Evolutionary conservation across 352 stramenopile species (phyloP), one percentile per base, ranked within the genome.

Genomic region (Phytopythium ostracodes): DNA sequence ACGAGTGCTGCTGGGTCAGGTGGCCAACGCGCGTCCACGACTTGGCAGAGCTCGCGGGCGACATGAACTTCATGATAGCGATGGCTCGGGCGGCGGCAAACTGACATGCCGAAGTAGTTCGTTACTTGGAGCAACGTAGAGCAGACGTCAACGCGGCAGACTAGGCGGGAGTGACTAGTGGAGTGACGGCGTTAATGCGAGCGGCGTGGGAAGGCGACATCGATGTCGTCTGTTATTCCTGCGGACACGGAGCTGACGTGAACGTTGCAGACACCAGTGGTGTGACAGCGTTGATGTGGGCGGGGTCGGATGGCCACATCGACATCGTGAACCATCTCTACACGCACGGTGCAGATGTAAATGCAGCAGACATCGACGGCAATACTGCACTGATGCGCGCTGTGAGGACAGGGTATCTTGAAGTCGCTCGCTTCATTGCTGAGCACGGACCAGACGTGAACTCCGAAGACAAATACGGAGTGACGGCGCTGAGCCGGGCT

Each of bases 271-370:
- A 43, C 20, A 27, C 17, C 29, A 56, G 25, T 35, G 43, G 33
- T 18, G 27, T 20, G n/a, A 63, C 57, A n/a, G 44, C 57, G 43
- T 33, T 63, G 43, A 29, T 33, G 29, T 56, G 25, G 22, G 57
- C 57, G 9, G 57, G 44, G 42, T 20, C 29, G 17, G 31, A 24
- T 15, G 57, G 57, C n/a, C 17, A 56, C 35, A 9, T 55, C 22
- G 44, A 63, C 10, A 35, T 54, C 22, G 43, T 54, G 29, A 22
- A 46, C 24, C 29, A 40, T 12, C 33, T 63, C 33, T 10, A 43
- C 38, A 24, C 35, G 17, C n/a, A 27, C 5, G 55, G 38, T 42
- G 33, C 20, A 4, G 36, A 14, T 24, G 40, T 60, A 1, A 52
- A 36, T 52, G 18, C 40, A 25, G 27, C 40, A 27, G 43, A 27